A percentile compares a stretch with the other conserved stretches of the same genome.
phyloP scores from a whole-genome alignment of 1,139 yeast species.

The Hemisphaericaspora xylofermentans region DNA sequence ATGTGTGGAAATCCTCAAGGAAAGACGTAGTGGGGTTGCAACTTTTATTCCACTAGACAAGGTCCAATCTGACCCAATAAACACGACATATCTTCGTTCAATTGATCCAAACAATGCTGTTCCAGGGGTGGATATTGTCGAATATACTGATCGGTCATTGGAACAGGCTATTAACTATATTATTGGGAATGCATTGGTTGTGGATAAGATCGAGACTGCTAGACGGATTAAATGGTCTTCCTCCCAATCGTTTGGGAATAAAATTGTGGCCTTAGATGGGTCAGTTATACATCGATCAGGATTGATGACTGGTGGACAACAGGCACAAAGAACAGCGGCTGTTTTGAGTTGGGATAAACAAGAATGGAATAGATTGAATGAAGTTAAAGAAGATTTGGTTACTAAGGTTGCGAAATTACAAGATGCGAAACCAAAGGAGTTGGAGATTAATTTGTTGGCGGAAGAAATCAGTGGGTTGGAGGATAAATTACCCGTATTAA shows the following conservation, averaged over 20 bases:
- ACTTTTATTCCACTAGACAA: slow-evolving; percentile 89
- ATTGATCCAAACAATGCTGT: slow-evolving; percentile 54
- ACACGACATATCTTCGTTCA: slow-evolving; percentile 59
- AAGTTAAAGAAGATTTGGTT: slow-evolving; percentile 60
- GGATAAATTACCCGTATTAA: slow-evolving; percentile 50
- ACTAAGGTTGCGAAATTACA: slow-evolving; percentile 53
- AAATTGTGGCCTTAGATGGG: slow-evolving; percentile 82
- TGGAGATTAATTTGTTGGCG: slow-evolving; percentile 55
- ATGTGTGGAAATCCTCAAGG: slow-evolving; percentile 81
- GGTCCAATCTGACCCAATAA: slow-evolving; percentile 51
- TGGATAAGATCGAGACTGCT: slow-evolving; percentile 70
- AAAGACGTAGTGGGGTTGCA: slow-evolving; percentile 81
- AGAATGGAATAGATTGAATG: slow-evolving; percentile 58
- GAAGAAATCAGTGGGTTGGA: slow-evolving; percentile 59
- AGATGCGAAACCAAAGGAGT: slow-evolving; percentile 51
- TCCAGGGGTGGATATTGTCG: slow-evolving; percentile 72
- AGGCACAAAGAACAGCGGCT: slow-evolving; percentile 34
- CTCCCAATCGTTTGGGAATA: slow-evolving; percentile 51
- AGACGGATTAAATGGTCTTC: slow-evolving; percentile 65
- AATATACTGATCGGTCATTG: slow-evolving; percentile 58
- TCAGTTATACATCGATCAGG: slow-evolving; percentile 83
- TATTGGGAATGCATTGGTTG: slow-evolving; percentile 79
- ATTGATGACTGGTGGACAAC: slow-evolving; percentile 86
- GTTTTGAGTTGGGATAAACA: slow-evolving; percentile 69
- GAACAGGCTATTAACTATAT: slow-evolving; percentile 82